phyloP scores from a whole-genome alignment of 495 filamentous ascomycete genomes.

The Xylaria grammica region DNA sequence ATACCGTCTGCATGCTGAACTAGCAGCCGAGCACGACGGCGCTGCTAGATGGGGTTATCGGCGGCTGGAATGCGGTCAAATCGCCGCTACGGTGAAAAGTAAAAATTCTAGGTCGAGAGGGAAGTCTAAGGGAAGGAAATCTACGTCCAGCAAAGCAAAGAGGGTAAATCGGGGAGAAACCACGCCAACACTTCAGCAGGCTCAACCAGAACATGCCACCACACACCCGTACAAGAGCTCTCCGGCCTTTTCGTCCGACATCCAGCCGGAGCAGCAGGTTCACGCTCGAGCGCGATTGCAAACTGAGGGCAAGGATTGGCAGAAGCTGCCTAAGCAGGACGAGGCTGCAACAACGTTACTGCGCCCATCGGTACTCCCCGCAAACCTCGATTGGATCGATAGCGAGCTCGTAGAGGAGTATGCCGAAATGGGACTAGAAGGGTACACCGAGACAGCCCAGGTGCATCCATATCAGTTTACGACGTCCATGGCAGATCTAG shows the following conservation, averaged over 20 bases:
- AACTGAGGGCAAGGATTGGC: constrained; percentile 47
- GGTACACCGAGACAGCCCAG: constrained; percentile 74
- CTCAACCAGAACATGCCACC: constrained; percentile 19
- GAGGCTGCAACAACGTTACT: constrained; percentile 63
- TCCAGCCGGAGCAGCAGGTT: background rate
- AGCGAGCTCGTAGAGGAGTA: constrained; percentile 69
- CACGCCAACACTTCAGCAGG: constrained; percentile 14
- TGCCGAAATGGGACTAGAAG: constrained; percentile 80
- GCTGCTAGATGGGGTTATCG: constrained; percentile 88
- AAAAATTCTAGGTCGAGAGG: constrained; percentile 41
- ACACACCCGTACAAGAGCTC: background rate
- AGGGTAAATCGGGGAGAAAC: constrained; percentile 33
- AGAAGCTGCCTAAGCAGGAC: constrained; percentile 76
- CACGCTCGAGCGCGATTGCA: constrained; percentile 2
- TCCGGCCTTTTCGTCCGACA: background rate
- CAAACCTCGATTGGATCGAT: constrained; percentile 87
- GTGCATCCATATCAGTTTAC: constrained; percentile 96
- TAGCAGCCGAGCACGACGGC: constrained; percentile 86
- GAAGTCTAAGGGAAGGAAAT: constrained; percentile 30
- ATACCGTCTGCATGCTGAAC: constrained; percentile 79
- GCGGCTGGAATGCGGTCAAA: constrained; percentile 73
- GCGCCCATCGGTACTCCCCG: constrained; percentile 66
- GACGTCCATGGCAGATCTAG: constrained; percentile 80
- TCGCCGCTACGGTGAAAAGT: constrained; percentile 61
- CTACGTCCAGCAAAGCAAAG: constrained; percentile 27